Base-by-base conservation (phyloP, 2,329 filamentous ascomycete genomes). In the Biscogniauxia marginata region DNA sequence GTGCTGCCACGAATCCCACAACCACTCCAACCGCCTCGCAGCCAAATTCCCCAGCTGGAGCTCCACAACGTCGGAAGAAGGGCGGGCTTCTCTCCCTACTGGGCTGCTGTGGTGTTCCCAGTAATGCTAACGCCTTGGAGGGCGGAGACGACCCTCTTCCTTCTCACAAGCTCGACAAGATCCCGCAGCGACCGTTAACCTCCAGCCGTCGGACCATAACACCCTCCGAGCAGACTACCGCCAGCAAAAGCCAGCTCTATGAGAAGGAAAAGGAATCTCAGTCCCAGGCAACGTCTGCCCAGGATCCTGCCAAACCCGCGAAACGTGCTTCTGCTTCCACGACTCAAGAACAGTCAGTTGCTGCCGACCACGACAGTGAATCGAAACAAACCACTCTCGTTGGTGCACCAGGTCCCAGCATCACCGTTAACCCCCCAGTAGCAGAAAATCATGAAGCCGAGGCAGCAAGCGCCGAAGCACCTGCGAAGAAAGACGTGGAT, bases 31-130 rank as follows among this genome's bases (percentile, higher is more conserved):
- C 73, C 59, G 76, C 77, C 57, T 79, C 81, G 18, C 79, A 80
- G 66, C 79, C 79, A 44, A 80, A 75, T 67, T 82, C 81, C 30
- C 80, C 82, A 19, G 73, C 75, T 24, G 75, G 72, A 7, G 74
- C 75, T 51, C 77, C 77, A 52, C 72, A 76, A 34, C 74, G 78
- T 56, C 80, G 79, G 67, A 77, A 76, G 71, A 84, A 84, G 73
- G 77, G 79, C 56, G 80, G 81, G n/a, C 71, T 86, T 47, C 71
- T 85, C 34, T 76, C 83, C 21, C 80, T 90, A 53, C 77, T 91
- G 56, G 84, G 81, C 58, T 91, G 88, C 75, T 90, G 88, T 70
- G 80, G 78, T 54, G 79, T 84, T 44, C 84, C 86, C 50, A 85
- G 87, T 60, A 79, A 83, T 61, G 79, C 80, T 16, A 81, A 84